Evolutionary conservation across 345 rosid species (phyloP), one percentile per base, ranked within the genome.

Genomic region (Moricandia moricandioides): DNA sequence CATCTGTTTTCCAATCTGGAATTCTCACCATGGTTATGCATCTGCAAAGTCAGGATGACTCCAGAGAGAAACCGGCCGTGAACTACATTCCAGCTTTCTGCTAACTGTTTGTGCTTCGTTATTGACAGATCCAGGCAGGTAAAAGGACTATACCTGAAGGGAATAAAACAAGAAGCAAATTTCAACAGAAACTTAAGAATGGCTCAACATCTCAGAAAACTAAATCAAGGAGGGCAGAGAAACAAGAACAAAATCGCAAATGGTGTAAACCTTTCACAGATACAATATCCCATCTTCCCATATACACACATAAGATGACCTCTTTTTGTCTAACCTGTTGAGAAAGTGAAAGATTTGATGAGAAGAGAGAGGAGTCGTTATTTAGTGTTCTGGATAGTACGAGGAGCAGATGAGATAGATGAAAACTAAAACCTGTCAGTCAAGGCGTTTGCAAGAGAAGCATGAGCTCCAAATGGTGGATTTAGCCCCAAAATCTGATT

Each of bases 381-480:
- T 29, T 59, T 13, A 45, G 73, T 61, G 40, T 68, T 49, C 30
- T 37, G 67, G 40, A 18, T 11, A 47, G 21, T 62, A 67, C 10
- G 52, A 70, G 51, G 43, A 68, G 72, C 17, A 54, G 57, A 58
- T 31, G 45, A 67, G 54, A 78, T 18, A 66, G 78, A 35, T 55
- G 56, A 57, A 71, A 72, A 63, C 9, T 21, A 3, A 21, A 73
- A 94, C 98, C 96, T 90, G 71, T 88, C 86, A 43, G 98, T 84
- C 85, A 94, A 90, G 85, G 81, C 81, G 84, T 91, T 88, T 26
- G 96, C 98, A 81, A 83, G 84, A 72, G 80, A 78, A 56, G 88
- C 91, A 75, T 85, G 85, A 65, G 85, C 80, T 73, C 99, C 99
- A 79, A 94, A 94, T 43, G 99, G 99, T 73, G 99, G 99, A 82